Evolutionary conservation across 495 filamentous ascomycete genomes (phyloP), one percentile per base, ranked within the genome.

Genomic region (Trichocladium uniseriatum): DNA sequence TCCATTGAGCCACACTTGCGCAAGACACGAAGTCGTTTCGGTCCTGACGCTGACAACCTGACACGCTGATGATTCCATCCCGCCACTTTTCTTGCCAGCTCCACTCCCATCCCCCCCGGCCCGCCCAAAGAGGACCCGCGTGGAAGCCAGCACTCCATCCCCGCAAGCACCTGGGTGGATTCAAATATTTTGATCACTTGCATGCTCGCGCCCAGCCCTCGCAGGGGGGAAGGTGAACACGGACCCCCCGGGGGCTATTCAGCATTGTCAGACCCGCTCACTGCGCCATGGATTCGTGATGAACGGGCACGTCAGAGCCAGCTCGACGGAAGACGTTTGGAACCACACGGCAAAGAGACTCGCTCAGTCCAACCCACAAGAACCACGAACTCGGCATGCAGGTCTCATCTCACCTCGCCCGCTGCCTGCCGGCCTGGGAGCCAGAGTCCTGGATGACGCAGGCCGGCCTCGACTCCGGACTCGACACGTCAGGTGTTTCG

Each of bases 241-340:
- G 39, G 47, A 20, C 34, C 41, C 27, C 35, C 45, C 49, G 41
- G 49, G 42, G 27, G 15, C 22, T 45, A 35, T 36, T 44, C 45
- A 48, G 35, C 35, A 27, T 32, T 34, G 36, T 36, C 45, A 39
- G 45, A 49, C 51, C 51, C 40, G 45, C 40, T 20, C 38, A 6
- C 45, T 20, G 40, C 51, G 45, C 41, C 45, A 28, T 43, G 34
- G 38, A 3, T n/a, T n/a, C n/a, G 28, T 18, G 38, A 54, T 54
- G 46, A 54, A 27, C 52, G 52, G 45, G 19, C 46, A 54, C 22
- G 16, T 49, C 36, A 46, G 52, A 43, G 45, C 20, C 19, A 27
- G 3, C 24, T 27, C 24, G 4, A 4, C 3, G 24, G 4, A 4
- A 3, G 4, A 27, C 24, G 24, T 3, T 27, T 27, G 24, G 24